Evolutionary conservation across 176 grass and related monocot species (phyloP).

Genomic region (sorghum (Sorghum bicolor)): Sorghum_bicolor_NCBIv3 NC_012871.2:3053001-3053500

Average conservation of each 20-base stretch:
- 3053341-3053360: background rate
- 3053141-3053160: background rate
- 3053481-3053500: background rate
- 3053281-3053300: background rate
- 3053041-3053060: background rate
- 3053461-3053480: constrained; percentile 31
- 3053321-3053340: background rate
- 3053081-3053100: constrained; percentile 43
- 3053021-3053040: background rate
- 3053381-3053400: background rate
- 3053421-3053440: no score
- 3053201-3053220: background rate
- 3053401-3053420: constrained; percentile 3
- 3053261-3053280: background rate
- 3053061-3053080: background rate
- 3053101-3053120: background rate
- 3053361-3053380: background rate
- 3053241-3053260: background rate
- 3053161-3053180: background rate
- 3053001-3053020: background rate
- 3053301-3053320: background rate
- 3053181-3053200: background rate
- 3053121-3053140: background rate
- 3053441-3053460: background rate
- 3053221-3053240: background rate